These are phyloP conservation scores for Oidiodendron maius DNA, from an alignment of 495 filamentous ascomycete species.

Conservation along the genomic window DNA sequence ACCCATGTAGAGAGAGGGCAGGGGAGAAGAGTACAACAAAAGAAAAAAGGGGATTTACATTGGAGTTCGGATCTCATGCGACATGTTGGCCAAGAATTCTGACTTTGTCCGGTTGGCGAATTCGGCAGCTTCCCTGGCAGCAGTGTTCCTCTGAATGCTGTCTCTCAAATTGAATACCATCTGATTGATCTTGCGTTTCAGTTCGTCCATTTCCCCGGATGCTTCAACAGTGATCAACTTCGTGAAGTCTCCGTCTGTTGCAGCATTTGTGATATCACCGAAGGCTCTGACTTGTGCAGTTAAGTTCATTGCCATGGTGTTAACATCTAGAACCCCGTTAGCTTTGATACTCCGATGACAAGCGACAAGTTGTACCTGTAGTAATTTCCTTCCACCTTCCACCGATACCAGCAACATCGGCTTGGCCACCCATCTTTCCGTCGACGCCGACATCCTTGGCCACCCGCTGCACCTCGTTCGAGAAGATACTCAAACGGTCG, in stretches of 20 bases:
- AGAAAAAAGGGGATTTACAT: conserved; percentile 44
- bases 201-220: conserved; percentile 97
- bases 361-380: conserved; percentile 38
- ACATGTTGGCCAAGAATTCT: conserved; percentile 99
- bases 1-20: background rate
- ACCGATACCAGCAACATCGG: conserved; percentile 87
- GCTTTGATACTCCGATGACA: background rate
- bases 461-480: conserved; percentile 92
- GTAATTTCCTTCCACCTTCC: conserved; percentile 99
- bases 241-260: conserved; percentile 94
- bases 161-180: conserved; percentile 96
- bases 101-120: conserved; percentile 98
- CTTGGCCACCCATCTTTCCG: conserved; percentile 98
- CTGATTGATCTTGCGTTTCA: conserved; percentile 98
- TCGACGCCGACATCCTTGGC: conserved; percentile 97
- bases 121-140: conserved; percentile 92
- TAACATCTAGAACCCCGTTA: conserved; percentile 57
- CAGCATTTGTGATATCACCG: conserved; percentile 94
- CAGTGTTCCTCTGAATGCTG: conserved; percentile 96
- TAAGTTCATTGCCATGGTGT: conserved; percentile 97
- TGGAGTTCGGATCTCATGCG: conserved; percentile 95
- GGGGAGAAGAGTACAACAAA: conserved; percentile 2
- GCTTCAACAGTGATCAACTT: conserved; percentile 97
- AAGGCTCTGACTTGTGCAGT: conserved; percentile 98
- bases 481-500: conserved; percentile 89